Conservation (phyloP, 305 asterid genomes). For the Fraxinus ornus region DNA sequence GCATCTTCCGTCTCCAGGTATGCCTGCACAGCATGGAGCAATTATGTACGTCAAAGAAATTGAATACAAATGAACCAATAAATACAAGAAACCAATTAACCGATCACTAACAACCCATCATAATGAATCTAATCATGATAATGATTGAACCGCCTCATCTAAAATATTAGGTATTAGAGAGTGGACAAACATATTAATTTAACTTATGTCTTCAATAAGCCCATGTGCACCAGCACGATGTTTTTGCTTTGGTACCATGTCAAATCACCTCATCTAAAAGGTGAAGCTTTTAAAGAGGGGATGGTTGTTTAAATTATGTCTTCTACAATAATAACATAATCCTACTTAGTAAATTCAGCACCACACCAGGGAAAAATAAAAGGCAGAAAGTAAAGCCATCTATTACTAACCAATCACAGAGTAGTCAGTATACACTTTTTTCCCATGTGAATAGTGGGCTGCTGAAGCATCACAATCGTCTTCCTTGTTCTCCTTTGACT, state of each 20-base stretch:
- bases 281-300: background rate
- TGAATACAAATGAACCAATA: background rate
- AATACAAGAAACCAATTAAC: background rate
- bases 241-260: background rate
- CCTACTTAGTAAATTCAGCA: background rate
- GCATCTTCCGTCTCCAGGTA: slow-evolving; percentile 99
- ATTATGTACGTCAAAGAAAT: slow-evolving; percentile 20
- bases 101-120: background rate
- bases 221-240: background rate
- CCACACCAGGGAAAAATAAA: background rate
- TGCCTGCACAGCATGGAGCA: slow-evolving; percentile 50
- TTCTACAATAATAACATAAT: background rate
- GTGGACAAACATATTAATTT: background rate
- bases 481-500: slow-evolving; percentile 36
- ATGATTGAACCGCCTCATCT: background rate
- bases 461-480: slow-evolving; percentile 28
- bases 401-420: slow-evolving; percentile 64
- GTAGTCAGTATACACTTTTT: slow-evolving; percentile 62
- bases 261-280: background rate
- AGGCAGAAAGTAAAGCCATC: slow-evolving; percentile 20
- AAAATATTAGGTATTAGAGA: background rate
- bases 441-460: slow-evolving; percentile 45
- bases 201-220: background rate
- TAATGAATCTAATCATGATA: background rate
- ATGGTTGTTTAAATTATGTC: background rate